A percentile compares a stretch with the other conserved stretches of the same genome.
phyloP scores from a whole-genome alignment of 768 basidiomycete species.

The Phlebiopsis flavidoalba region DNA sequence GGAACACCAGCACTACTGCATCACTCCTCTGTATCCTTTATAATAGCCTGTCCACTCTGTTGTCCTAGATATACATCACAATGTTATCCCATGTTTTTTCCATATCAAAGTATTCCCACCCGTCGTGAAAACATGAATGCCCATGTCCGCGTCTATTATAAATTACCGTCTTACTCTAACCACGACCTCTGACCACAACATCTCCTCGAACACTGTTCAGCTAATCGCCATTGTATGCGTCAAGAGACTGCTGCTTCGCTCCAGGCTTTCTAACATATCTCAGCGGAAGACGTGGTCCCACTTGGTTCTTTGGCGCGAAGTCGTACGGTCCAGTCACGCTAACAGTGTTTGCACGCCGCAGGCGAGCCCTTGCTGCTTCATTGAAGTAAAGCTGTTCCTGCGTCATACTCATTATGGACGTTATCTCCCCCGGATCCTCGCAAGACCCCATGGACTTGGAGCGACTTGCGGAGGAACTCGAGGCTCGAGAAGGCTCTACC shows the following conservation, averaged over 20 bases:
- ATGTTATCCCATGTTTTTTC: not conserved
- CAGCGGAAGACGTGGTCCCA: not conserved
- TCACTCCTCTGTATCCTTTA: not conserved
- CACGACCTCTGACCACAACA: not conserved
- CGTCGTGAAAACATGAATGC: not conserved
- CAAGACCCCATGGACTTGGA: constrained; percentile 62
- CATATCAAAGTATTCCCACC: not conserved
- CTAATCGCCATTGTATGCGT: too few species aligned
- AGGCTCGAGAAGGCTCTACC: constrained; percentile 38
- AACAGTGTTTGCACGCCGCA: too few species aligned
- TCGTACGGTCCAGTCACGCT: too few species aligned
- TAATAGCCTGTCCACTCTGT: not conserved
- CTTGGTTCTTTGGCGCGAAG: not conserved
- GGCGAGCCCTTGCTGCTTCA: too few species aligned
- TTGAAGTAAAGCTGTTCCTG: too few species aligned
- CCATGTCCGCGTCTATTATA: not conserved
- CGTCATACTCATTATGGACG: not conserved
- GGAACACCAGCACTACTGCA: not conserved
- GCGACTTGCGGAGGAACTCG: constrained; percentile 69
- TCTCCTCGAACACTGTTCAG: not conserved
- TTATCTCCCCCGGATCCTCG: not conserved
- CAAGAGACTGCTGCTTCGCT: not conserved
- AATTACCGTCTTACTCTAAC: not conserved
- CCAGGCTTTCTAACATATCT: not conserved
- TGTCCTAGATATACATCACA: constrained; percentile 3